Evolutionary conservation across 2,329 filamentous ascomycete species (phyloP), one percentile per base, ranked within the genome.

Genomic region (Pezicula neosporulosa): DNA sequence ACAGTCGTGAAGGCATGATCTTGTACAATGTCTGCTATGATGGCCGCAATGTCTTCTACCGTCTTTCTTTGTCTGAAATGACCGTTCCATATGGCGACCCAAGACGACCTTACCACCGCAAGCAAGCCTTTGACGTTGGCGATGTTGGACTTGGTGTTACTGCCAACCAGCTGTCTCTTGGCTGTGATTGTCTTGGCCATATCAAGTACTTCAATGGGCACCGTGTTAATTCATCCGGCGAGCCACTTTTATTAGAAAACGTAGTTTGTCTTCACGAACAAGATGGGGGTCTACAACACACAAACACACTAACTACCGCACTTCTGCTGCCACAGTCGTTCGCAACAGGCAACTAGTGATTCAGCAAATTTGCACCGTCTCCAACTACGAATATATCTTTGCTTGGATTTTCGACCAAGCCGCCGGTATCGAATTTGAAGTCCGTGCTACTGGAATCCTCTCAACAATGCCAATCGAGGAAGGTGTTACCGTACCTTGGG

Each of bases 381-480:
- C 82, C 10, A 89, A 89, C 68, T 89, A 88, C 67, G 85, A 88
- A 63, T 89, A 89, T 63, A 86, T 89, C 59, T 75, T 89, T 37
- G 83, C 84, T 3, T 89, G 85, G 68, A 80, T 84, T 48, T 87
- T 89, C 71, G 85, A 87, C 65, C 85, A 88, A 64, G 84, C 84
- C 2, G 85, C 82, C 49, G 83, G 86, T 59, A 63, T 88, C 45
- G 75, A 76, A 56, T 85, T 87, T 61, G 85, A 89, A 65, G 81
- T 86, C 39, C 80, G 83, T 35, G 85, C 85, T 15, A 88, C 85
- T 1, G 85, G 85, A 5, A 86, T 88, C 52, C 71, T 88, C 16
- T 84, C 79, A 49, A 86, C 84, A 0, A 79, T 85, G 49, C 84
- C 83, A 3, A 83, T 87, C 57, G 83, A 87, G 52, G 78, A 85